Base-by-base conservation (phyloP, 805 yeast genomes). In the Pichia ethanolica region DNA sequence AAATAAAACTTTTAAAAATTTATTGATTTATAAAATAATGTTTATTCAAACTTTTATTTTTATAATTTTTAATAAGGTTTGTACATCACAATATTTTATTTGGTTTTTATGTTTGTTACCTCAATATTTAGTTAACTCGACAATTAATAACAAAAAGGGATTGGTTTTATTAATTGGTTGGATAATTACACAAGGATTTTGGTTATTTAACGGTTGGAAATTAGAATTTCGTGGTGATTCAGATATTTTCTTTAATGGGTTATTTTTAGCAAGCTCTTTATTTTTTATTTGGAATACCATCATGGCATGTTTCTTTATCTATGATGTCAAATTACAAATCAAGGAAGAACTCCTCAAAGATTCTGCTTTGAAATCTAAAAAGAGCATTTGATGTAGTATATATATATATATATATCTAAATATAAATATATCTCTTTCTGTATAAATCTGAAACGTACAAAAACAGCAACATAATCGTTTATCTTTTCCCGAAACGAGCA, bases 11-110 rank as follows among this genome's bases (percentile, higher is more conserved):
- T 34, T 30, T 3, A 46, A 42, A 26, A 33, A 36, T 11, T 35
- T 26, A 14, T 39, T 50, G 0, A 56, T 82, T 6, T 62, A 75
- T 25, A 71, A 75, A 43, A 73, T 84, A 3, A 60, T 85, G 53
- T 90, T 91, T 53, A 69, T 89, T 11, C 93, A 86, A 63, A 86
- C 95, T 0, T 77, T 84, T 58, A 72, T 81, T n/a, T 86, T 86
- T 66, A 89, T 86, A 14, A 71, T 87, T 1, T 85, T 78, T 66
- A 86, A 86, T 68, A 86, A 86, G 66, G 93, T 86, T 26, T 82
- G 89, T 59, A 93, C 99, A 0, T 88, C 97, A 1, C 99, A 93
- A 69, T 93, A 93, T 67, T 93, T 93, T 66, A 79, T 91, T 53
- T 93, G 99, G 99, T 93, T 85, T 60, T 68, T 93, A 57, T 86